Percentiles rank a stretch among this genome's conserved stretches.
phyloP scores from a whole-genome alignment of 225 moss, liverwort and hornwort species.

The Physcomitrellopsis africana region DNA sequence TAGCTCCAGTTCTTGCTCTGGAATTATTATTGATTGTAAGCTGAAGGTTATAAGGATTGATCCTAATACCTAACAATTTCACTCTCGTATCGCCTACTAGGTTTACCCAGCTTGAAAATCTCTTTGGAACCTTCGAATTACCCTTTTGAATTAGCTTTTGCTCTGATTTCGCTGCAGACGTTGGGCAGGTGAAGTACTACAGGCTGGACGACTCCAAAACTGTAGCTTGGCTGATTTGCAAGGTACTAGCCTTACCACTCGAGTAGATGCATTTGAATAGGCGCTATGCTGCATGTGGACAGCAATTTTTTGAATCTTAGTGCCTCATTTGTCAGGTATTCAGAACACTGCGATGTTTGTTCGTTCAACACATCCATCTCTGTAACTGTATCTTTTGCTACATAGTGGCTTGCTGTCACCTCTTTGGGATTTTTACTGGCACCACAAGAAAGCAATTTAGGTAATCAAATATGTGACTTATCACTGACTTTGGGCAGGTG shows the following conservation, averaged over 20 bases:
- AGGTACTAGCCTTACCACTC: constrained; percentile 42
- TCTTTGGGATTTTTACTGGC: constrained; percentile 20
- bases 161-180: constrained; percentile 47
- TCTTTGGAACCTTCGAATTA: neutral
- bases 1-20: constrained; percentile 7
- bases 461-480: constrained; percentile 30
- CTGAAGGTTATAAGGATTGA: neutral
- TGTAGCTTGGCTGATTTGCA: constrained; percentile 74
- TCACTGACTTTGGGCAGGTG: constrained; percentile 48
- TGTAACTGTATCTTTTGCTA: constrained; percentile 17
- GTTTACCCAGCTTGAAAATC: neutral
- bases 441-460: constrained; percentile 12
- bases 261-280: constrained; percentile 5
- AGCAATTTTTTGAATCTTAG: constrained; percentile 9
- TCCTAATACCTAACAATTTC: neutral
- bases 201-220: constrained; percentile 73
- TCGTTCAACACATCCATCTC: neutral
- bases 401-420: constrained; percentile 6
- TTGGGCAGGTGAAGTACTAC: constrained; percentile 57
- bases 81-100: neutral
- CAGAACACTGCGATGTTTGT: neutral
- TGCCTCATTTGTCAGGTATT: neutral
- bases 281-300: neutral
- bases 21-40: neutral
- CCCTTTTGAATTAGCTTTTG: neutral